Conservation (phyloP, 2,329 filamentous ascomycete genomes). For the Epichloe sp. region DNA sequence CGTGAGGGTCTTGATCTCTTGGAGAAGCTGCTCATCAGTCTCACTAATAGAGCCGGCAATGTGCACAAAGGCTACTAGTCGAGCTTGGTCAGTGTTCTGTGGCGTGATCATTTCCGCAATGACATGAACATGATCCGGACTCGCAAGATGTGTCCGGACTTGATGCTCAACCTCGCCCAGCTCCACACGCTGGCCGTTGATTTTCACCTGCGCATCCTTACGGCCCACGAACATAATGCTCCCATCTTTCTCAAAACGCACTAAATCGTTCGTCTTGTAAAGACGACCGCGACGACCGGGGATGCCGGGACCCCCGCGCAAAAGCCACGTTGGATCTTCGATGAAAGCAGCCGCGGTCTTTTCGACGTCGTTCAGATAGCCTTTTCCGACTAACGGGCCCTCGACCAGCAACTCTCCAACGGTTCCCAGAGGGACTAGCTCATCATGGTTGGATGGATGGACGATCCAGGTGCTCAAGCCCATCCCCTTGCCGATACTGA, state of each 20-base stretch:
- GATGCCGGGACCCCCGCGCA: neutral
- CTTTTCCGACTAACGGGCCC: constrained; percentile 33
- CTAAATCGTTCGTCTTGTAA: constrained; percentile 36
- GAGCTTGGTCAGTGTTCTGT: no score
- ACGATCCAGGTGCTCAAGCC: neutral
- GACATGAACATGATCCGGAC: neutral
- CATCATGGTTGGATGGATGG: neutral
- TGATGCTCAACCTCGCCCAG: constrained; percentile 17
- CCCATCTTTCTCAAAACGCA: constrained; percentile 20
- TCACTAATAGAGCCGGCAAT: no score
- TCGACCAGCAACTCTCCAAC: constrained; percentile 26
- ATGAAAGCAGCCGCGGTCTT: constrained; percentile 30
- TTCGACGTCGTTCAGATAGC: constrained; percentile 34
- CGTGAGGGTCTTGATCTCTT: no score
- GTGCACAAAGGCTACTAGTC: no score
- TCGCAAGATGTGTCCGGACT: neutral
- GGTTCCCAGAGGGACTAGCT: constrained; percentile 17
- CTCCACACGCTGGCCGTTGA: constrained; percentile 40
- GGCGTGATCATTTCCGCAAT: neutral
- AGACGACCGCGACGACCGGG: constrained; percentile 10
- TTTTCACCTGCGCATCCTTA: constrained; percentile 41
- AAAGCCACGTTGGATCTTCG: neutral
- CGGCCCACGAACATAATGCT: constrained; percentile 31
- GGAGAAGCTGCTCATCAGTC: no score
- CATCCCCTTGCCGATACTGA: neutral